These are phyloP conservation scores for Phytopythium helicoides DNA, from an alignment of 352 stramenopile species.

Conservation along the genomic window DNA sequence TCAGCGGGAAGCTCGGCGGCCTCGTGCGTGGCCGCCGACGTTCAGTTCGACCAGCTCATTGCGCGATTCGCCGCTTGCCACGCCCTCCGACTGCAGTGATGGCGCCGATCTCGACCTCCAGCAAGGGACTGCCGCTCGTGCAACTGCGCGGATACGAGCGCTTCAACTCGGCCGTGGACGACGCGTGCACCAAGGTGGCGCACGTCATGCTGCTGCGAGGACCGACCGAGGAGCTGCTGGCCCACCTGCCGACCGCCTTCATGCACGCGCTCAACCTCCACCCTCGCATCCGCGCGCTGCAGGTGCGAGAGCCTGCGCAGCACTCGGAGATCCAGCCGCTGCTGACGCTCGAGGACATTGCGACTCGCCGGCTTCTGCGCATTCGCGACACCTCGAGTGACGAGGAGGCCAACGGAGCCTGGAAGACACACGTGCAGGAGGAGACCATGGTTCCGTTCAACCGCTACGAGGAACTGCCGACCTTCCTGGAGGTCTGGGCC, in stretches of 20 bases:
- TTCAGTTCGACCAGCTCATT: neutral
- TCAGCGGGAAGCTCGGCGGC: no score
- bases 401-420: slow-evolving; percentile 11
- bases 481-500: slow-evolving; percentile 19
- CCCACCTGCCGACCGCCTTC: slow-evolving; percentile 17
- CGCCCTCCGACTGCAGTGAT: neutral
- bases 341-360: slow-evolving; percentile 19
- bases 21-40: no score
- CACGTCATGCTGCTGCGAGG: slow-evolving; percentile 23
- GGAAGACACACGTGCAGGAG: slow-evolving; percentile 18
- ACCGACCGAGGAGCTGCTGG: slow-evolving; percentile 5
- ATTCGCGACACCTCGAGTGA: slow-evolving; percentile 23
- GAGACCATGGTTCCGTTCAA: slow-evolving; percentile 16
- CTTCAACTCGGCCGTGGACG: slow-evolving; percentile 20
- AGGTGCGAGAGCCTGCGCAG: slow-evolving; percentile 18
- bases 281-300: slow-evolving; percentile 28
- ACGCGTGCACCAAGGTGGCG: slow-evolving; percentile 21
- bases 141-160: slow-evolving; percentile 26
- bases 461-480: slow-evolving; percentile 19
- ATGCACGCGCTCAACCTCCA: slow-evolving; percentile 41
- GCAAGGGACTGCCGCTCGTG: slow-evolving; percentile 13
- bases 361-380: slow-evolving; percentile 11
- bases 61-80: slow-evolving; percentile 1
- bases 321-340: slow-evolving; percentile 24
- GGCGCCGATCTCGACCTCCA: slow-evolving; percentile 5